These are phyloP conservation scores for Cryptosporidium meleagridis DNA, from an alignment of 169 alveolate species.

Conservation along the genomic window DNA sequence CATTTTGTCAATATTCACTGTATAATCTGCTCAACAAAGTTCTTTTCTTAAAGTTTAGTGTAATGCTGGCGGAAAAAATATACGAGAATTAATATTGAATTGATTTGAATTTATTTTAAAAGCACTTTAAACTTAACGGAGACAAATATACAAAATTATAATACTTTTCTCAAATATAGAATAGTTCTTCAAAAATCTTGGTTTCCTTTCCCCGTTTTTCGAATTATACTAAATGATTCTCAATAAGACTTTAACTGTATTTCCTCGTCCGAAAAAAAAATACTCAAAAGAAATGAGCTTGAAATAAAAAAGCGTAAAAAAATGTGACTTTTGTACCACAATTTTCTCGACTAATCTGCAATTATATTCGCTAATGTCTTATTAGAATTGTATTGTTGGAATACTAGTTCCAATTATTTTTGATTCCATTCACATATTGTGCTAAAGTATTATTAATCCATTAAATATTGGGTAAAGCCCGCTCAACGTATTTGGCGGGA, in stretches of 20 bases:
- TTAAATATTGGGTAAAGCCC: background rate
- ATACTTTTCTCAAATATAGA: background rate
- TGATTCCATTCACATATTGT: background rate
- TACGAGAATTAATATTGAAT: background rate
- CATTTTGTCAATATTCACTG: slow-evolving; percentile 22
- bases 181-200: too few relatives aligned
- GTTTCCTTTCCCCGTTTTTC: background rate
- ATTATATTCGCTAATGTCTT: background rate
- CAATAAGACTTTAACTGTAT: too few relatives aligned
- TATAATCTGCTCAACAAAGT: background rate
- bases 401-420: background rate
- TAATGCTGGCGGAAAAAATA: background rate
- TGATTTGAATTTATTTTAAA: background rate
- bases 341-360: background rate
- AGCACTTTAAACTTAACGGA: background rate
- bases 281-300: background rate
- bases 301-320: too few relatives aligned
- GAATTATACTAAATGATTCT: background rate
- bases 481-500: slow-evolving; percentile 31
- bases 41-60: too few relatives aligned
- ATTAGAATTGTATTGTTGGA: background rate
- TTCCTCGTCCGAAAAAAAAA: background rate
- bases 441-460: background rate
- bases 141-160: background rate
- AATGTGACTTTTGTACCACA: background rate